phyloP scores from a whole-genome alignment of 805 yeast genomes.

The Sugiyamaella valdiviana region DNA sequence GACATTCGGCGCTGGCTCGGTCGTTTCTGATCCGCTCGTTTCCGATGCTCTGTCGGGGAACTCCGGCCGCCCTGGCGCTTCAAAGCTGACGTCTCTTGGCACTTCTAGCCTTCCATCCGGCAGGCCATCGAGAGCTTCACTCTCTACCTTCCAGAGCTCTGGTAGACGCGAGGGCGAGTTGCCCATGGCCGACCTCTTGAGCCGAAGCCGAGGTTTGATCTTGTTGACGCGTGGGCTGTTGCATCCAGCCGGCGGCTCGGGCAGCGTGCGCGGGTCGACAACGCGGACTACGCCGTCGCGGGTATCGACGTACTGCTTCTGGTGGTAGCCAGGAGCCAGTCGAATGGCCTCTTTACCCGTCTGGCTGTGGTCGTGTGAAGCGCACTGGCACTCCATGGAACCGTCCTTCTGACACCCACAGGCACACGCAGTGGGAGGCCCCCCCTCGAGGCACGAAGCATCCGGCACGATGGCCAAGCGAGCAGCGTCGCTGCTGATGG shows the following conservation, averaged over 20 bases:
- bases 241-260: slow-evolving; percentile 2
- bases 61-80: no score
- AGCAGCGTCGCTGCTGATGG: slow-evolving; percentile 52
- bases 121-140: no score
- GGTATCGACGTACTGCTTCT: slow-evolving; percentile 22
- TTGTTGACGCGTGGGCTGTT: slow-evolving; percentile 2
- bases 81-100: no score
- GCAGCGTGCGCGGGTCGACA: slow-evolving; percentile 8
- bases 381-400: slow-evolving; percentile 3
- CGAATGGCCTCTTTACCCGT: slow-evolving; percentile 13
- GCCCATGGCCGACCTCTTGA: slow-evolving; percentile 30
- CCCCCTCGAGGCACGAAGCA: neutral
- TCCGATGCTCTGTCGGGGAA: no score
- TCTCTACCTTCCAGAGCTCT: neutral
- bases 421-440: slow-evolving; percentile 6
- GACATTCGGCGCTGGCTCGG: slow-evolving; percentile 16
- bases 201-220: slow-evolving; percentile 3
- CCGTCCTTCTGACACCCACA: slow-evolving; percentile 1
- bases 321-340: slow-evolving; percentile 19
- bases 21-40: no score
- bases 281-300: slow-evolving; percentile 20
- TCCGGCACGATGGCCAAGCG: slow-evolving; percentile 43
- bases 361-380: slow-evolving; percentile 1
- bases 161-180: slow-evolving; percentile 13
- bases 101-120: no score